Evolutionary conservation across 176 grass and related monocot species (phyloP), one percentile per base, ranked within the genome.

Genomic region (Paspalum notatum): DNA sequence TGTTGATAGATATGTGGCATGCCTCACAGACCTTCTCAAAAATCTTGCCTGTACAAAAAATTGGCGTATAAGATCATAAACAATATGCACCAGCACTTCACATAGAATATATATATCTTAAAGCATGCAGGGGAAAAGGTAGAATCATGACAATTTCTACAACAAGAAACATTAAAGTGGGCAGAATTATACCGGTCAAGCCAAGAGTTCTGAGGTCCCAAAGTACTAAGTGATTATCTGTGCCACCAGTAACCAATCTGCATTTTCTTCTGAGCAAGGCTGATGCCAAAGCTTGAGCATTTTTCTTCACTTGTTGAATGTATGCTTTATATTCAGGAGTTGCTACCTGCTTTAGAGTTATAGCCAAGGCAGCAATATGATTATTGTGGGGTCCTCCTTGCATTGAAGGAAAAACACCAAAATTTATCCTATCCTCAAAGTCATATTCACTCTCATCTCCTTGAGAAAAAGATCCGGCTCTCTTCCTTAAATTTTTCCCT

Each of bases 361-460:
- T 91, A 3, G 96, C 96, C 66, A 99, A 90, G 73, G 93, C 96
- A 61, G 96, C 92, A 86, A 93, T 93, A 83, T 99, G 96, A 75
- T 95, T 99, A 72, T 99, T 95, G 58, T 99, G 96, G 4, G 96
- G 96, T n/a, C 96, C 96, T 75, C 96, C 96, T 95, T 99, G 96
- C 85, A 99, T 83, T 22, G 90, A 91, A 52, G 96, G 96, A 41
- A 99, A 99, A 84, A 99, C 96, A 32, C 82, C 78, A 82, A 95
- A 95, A 76, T 99, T 99, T 86, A 99, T 95, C 67, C 63, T 92
- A 78, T 99, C 96, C 75, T 95, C 93, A 12, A 84, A 95, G 66
- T 95, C 90, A n/a, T 99, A 95, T 78, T 93, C 89, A 85, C 40
- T 88, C 52, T 76, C 91, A 67, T 87, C 87, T 62, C 74, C 89